phyloP scores from a whole-genome alignment of 495 filamentous ascomycete species.

The Penicillium parvum region DNA sequence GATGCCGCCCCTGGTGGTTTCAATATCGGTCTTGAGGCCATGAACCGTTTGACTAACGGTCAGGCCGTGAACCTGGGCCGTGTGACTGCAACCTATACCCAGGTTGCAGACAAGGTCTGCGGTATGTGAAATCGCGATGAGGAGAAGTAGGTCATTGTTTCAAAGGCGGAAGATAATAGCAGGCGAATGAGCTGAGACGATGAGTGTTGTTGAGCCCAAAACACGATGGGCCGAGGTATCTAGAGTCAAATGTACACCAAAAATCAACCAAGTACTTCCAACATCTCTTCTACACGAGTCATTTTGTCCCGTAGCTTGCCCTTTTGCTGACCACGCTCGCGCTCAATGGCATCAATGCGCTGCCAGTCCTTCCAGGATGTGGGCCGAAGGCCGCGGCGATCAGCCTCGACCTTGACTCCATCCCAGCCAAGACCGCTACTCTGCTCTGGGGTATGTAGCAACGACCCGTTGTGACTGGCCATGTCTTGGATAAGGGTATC shows the following conservation, averaged over 20 bases:
- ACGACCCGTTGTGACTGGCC: conserved; percentile 35
- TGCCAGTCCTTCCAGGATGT: conserved; percentile 81
- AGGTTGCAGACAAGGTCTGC: conserved; percentile 40
- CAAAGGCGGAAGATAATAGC: no score
- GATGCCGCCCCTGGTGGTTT: conserved; percentile 58
- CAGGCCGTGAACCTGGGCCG: conserved; percentile 52
- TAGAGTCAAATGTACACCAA: conserved; percentile 12
- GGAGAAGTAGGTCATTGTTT: no score
- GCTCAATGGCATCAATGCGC: conserved; percentile 77
- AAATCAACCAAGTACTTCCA: conserved; percentile 46
- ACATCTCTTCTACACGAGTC: conserved; percentile 70
- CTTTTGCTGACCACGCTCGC: conserved; percentile 52
- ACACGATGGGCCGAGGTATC: neutral
- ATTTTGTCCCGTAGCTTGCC: conserved; percentile 90
- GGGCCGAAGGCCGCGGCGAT: conserved; percentile 42
- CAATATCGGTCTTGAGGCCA: conserved; percentile 60
- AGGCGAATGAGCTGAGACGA: conserved; percentile 1
- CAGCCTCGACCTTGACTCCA: conserved; percentile 53
- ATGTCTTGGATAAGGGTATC: conserved; percentile 77
- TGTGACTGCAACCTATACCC: conserved; percentile 46
- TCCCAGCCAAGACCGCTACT: conserved; percentile 69
- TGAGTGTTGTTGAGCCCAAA: neutral
- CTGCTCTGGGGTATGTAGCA: conserved; percentile 41
- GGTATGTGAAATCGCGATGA: no score
- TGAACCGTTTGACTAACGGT: conserved; percentile 62